Percentiles rank a stretch among this genome's conserved stretches.
Conservation (phyloP, 2,329 filamentous ascomycete genomes). For the Dothidotthia symphoricarpi region DNA sequence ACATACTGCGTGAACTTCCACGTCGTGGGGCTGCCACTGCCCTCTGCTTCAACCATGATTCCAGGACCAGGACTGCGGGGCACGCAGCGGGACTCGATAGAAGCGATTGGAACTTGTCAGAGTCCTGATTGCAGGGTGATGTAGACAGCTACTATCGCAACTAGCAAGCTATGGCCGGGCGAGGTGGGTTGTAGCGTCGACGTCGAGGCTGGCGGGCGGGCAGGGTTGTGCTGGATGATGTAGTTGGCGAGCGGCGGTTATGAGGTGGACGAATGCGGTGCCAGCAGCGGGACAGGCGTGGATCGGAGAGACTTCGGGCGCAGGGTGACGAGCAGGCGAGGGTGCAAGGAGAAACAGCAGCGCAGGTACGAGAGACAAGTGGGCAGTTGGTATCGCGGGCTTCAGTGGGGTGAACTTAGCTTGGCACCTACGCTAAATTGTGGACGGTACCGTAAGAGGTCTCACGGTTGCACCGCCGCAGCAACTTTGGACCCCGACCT, state of each 20-base stretch:
- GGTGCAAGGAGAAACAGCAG: conserved; percentile 25
- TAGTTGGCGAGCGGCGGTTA: conserved; percentile 25
- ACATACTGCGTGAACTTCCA: conserved; percentile 99
- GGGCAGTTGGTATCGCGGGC: too few relatives aligned
- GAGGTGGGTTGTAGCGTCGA: conserved; percentile 28
- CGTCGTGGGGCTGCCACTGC: conserved; percentile 86
- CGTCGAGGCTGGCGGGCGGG: conserved; percentile 27
- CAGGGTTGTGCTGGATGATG: conserved; percentile 29
- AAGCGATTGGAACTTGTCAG: conserved; percentile 13
- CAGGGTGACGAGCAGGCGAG: conserved; percentile 18
- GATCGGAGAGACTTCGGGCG: conserved; percentile 7
- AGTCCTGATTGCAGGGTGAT: conserved; percentile 7
- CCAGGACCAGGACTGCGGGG: conserved; percentile 15
- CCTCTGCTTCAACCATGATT: conserved; percentile 95
- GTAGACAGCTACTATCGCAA: conserved; percentile 9
- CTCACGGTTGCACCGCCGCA: too few relatives aligned
- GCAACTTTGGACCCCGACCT: too few relatives aligned
- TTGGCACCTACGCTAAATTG: too few relatives aligned
- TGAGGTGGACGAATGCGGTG: conserved; percentile 22
- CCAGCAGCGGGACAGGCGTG: conserved; percentile 10
- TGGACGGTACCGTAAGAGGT: too few relatives aligned
- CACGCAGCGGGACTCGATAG: conserved; percentile 13
- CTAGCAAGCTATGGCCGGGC: conserved; percentile 13
- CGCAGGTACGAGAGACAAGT: conserved; percentile 27
- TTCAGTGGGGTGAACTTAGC: not conserved